Conservation (phyloP, 352 stramenopile genomes). For the Phytopythium litorale region DNA sequence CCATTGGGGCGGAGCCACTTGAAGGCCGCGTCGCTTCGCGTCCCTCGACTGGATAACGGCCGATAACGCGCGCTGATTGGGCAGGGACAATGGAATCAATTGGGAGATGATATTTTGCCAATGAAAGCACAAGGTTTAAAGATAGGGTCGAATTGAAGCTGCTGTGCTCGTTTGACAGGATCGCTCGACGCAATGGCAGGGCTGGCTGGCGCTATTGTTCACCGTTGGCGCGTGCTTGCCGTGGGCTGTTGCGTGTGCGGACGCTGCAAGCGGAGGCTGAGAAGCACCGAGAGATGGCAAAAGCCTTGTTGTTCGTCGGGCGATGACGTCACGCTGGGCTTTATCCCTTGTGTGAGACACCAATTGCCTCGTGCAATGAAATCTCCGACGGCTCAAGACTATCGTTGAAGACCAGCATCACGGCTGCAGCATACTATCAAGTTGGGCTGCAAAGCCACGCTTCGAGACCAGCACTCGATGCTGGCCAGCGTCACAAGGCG, state of each 20-base stretch:
- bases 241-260: neutral
- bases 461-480: too few species aligned
- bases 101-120: neutral
- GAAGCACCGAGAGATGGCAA: neutral
- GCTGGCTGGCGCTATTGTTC: too few species aligned
- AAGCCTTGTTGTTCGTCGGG: neutral
- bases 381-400: too few species aligned
- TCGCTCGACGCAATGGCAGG: too few species aligned
- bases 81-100: neutral
- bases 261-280: neutral
- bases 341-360: neutral
- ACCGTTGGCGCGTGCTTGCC: neutral
- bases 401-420: too few species aligned
- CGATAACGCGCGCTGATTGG: neutral
- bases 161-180: too few species aligned
- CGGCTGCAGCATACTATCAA: too few species aligned
- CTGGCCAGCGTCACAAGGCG: too few species aligned
- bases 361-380: neutral
- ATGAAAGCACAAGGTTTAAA: neutral
- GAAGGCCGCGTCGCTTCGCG: neutral
- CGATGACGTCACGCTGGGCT: neutral
- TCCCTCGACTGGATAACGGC: neutral
- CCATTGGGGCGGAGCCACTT: neutral
- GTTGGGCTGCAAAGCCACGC: too few species aligned
- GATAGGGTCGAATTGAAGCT: neutral